Conservation (phyloP, 306 rosid genomes). For the Geum urbanum region DNA sequence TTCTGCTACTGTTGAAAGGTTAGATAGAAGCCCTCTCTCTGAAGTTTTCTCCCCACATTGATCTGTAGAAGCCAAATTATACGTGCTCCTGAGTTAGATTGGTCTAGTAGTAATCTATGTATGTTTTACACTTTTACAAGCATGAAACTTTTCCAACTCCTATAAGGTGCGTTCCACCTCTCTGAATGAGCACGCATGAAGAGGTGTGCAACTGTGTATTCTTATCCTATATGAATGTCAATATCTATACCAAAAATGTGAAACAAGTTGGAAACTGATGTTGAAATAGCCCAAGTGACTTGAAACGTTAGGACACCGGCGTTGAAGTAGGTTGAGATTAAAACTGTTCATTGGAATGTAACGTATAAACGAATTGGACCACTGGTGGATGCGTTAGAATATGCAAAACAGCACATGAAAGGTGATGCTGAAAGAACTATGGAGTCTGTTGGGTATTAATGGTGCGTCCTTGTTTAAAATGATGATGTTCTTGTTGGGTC, state of each 20-base stretch:
- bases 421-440: background rate
- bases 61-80: background rate
- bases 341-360: background rate
- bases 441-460: background rate
- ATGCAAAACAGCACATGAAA: background rate
- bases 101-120: background rate
- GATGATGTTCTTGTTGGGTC: background rate
- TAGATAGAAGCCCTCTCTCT: too few species aligned
- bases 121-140: background rate
- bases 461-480: background rate
- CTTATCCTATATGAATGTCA: too few species aligned
- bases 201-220: too few species aligned
- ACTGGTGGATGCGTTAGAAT: background rate
- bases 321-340: background rate
- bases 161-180: background rate
- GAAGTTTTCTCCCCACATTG: too few species aligned
- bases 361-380: background rate
- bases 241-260: background rate
- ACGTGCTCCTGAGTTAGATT: background rate
- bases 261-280: background rate
- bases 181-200: background rate
- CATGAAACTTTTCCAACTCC: background rate
- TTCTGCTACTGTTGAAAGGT: too few species aligned
- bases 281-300: background rate
- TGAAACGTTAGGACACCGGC: background rate